Percentiles rank a stretch among this genome's conserved stretches.
phyloP scores from a whole-genome alignment of 306 rosid species.

The Herpetospermum pedunculosum region DNA sequence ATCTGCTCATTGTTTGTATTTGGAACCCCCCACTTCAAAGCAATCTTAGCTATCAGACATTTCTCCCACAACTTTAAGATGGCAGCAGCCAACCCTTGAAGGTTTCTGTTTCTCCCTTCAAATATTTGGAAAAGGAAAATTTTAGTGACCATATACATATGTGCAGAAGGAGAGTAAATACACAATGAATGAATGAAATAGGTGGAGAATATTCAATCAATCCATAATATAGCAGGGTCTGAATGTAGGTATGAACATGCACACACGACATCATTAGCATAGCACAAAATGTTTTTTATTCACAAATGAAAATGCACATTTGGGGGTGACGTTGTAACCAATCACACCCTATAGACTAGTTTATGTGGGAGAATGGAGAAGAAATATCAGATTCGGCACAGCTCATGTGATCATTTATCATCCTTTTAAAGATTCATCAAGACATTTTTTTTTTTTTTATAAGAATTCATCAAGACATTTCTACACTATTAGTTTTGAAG shows the following conservation, averaged over 20 bases:
- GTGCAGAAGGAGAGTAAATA: not conserved
- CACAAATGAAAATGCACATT: not conserved
- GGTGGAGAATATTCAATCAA: not conserved
- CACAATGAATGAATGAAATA: not conserved
- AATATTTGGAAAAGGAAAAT: constrained; percentile 8
- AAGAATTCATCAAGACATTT: not conserved
- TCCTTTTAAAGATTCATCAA: not conserved
- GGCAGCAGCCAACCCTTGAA: constrained; percentile 77
- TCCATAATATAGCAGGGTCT: not conserved
- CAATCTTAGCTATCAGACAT: constrained; percentile 64
- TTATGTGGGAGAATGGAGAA: not conserved
- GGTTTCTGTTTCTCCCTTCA: constrained; percentile 74
- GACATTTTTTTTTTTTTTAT: too few relatives aligned
- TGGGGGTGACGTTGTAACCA: not conserved
- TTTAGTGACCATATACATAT: not conserved
- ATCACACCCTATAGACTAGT: not conserved
- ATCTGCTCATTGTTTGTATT: constrained; percentile 61
- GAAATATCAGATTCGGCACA: not conserved
- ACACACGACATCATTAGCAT: not conserved
- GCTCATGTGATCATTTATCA: not conserved
- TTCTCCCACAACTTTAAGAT: constrained; percentile 80
- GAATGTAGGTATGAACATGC: not conserved
- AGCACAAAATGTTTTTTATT: not conserved
- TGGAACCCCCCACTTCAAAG: constrained; percentile 61
- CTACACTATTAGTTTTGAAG: not conserved